Evolutionary conservation across 1,284 basidiomycete genomes (phyloP), one percentile per base, ranked within the genome.

Genomic region (Sporisorium exsertum): DNA sequence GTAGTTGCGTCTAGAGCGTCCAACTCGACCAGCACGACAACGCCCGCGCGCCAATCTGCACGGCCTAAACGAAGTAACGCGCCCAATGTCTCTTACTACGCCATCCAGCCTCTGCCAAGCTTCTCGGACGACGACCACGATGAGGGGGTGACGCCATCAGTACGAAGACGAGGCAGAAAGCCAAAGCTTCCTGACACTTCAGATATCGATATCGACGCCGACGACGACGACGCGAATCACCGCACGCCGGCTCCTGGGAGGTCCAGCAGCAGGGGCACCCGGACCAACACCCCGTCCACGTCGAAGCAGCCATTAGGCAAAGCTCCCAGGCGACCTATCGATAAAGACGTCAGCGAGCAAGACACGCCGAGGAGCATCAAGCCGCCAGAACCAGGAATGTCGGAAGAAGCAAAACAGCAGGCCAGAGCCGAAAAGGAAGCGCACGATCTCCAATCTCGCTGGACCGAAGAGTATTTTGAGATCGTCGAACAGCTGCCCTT

Each of bases 401-500:
- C 66, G 0, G 77, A 71, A 43, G 69, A 78, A 33, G 68, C 62
- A 8, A 75, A 72, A 45, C 58, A 61, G 29, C 55, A 43, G n/a
- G 58, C 58, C 15, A 58, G 57, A 27, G 59, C 61, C 6, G 61
- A 73, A 33, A 64, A 65, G 40, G 74, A 82, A 46, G 64, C 79
- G 1, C 59, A 68, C n/a, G 78, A 77, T 9, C 55, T 82, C 8
- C 52, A 59, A 18, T 64, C 69, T 22, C 53, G 81, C 6, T 85
- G 84, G 84, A 70, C 65, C 0, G 84, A 85, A 43, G 83, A 84
- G 64, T 85, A 84, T 61, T 79, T 78, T 51, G 84, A 84, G 37
- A 81, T 92, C 58, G 89, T 94, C 59, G 94, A 95, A 79, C 93
- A 95, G 85, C 86, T 96, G 6, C 94, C 94, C 2, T 87, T 95